phyloP scores from a whole-genome alignment of 1,284 basidiomycete species.

The Paramarasmius palmivorus region DNA sequence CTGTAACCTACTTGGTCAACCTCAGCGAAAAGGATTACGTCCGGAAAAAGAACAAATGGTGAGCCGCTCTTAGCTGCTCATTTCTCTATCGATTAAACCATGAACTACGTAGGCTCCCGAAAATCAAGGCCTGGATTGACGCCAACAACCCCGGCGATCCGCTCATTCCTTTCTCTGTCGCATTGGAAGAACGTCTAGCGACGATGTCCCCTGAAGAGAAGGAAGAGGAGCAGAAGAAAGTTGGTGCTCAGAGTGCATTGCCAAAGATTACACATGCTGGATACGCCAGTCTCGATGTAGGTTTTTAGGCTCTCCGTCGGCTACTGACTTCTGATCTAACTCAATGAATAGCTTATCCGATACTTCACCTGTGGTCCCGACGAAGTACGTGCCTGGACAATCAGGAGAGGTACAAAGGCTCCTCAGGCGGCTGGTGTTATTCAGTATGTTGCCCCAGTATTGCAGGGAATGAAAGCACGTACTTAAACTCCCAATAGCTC shows the following conservation, averaged over 20 bases:
- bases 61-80: constrained; percentile 13
- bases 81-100: not conserved
- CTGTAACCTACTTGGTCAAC: constrained; percentile 98
- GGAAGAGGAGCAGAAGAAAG: constrained; percentile 74
- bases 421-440: constrained; percentile 99
- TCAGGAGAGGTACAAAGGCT: constrained; percentile 91
- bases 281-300: constrained; percentile 80
- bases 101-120: constrained; percentile 66
- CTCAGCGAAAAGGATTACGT: constrained; percentile 94
- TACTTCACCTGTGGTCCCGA: constrained; percentile 98
- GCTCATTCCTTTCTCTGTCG: constrained; percentile 96
- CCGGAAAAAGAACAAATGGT: constrained; percentile 99
- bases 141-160: constrained; percentile 94
- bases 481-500: constrained; percentile 47
- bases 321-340: constrained; percentile 1
- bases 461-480: constrained; percentile 3
- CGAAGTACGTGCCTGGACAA: constrained; percentile 98
- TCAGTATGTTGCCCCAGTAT: constrained; percentile 64
- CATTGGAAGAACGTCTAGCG: constrained; percentile 91
- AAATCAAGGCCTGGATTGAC: constrained; percentile 99
- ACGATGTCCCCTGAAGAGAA: constrained; percentile 71
- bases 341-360: constrained; percentile 85
- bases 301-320: constrained; percentile 26
- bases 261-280: constrained; percentile 94
- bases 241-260: constrained; percentile 72